These are phyloP conservation scores for Penicillium olsonii DNA, from an alignment of 2,329 filamentous ascomycete species.

Conservation along the genomic window DNA sequence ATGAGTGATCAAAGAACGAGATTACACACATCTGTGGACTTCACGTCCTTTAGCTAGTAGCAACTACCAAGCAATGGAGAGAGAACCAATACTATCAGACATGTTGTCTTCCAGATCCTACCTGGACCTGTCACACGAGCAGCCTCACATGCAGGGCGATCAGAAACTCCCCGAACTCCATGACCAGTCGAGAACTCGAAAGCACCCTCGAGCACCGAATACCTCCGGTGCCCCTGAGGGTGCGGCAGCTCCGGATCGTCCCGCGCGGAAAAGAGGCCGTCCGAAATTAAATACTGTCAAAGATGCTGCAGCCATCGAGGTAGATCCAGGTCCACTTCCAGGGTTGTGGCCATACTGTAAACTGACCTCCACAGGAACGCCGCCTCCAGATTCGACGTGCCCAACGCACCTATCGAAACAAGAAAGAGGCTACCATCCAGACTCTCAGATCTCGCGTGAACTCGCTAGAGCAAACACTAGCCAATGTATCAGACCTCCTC, in stretches of 20 bases:
- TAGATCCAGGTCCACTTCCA: slow-evolving; percentile 8
- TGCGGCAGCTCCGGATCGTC: slow-evolving; percentile 11
- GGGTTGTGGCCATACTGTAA: too few relatives aligned
- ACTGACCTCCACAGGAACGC: slow-evolving; percentile 45
- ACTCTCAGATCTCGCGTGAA: slow-evolving; percentile 70
- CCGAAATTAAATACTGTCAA: slow-evolving; percentile 20
- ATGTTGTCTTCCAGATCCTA: slow-evolving; percentile 23
- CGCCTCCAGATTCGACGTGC: slow-evolving; percentile 85
- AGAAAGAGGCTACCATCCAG: slow-evolving; percentile 80
- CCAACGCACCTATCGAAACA: slow-evolving; percentile 79
- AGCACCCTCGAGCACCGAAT: slow-evolving; percentile 6
- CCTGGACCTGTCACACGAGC: slow-evolving; percentile 12
- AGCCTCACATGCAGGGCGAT: not conserved
- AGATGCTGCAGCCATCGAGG: slow-evolving; percentile 25
- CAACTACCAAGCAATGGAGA: not conserved
- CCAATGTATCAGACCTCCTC: slow-evolving; percentile 21
- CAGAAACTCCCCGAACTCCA: not conserved
- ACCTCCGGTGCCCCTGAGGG: too few relatives aligned
- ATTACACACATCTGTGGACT: too few relatives aligned
- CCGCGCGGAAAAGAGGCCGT: slow-evolving; percentile 22
- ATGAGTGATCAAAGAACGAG: slow-evolving; percentile 7
- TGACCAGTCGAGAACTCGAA: slow-evolving; percentile 6
- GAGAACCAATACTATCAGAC: slow-evolving; percentile 3
- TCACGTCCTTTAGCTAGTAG: too few relatives aligned
- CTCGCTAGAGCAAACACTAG: slow-evolving; percentile 57